phyloP scores from a whole-genome alignment of 2,329 filamentous ascomycete species.

The Scedosporium dehoogii region DNA sequence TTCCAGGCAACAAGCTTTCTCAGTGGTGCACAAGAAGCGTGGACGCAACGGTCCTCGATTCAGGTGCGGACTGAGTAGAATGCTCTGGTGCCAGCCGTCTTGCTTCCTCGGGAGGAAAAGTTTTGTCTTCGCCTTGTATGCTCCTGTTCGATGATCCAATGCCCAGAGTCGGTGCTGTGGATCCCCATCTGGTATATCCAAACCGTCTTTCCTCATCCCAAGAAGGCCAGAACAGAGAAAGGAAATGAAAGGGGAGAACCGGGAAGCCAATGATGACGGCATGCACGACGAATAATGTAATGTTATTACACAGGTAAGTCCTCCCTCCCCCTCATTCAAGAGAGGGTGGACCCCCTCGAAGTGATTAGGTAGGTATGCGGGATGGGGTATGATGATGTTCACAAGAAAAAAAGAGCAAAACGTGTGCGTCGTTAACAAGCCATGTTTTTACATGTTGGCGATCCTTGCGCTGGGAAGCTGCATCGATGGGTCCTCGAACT shows the following conservation, averaged over 20 bases:
- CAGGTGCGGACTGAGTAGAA: background rate
- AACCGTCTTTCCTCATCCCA: background rate
- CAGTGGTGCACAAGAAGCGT: background rate
- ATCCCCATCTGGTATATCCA: background rate
- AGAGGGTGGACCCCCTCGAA: background rate
- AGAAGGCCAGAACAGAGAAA: background rate
- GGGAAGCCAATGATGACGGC: background rate
- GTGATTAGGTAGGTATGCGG: background rate
- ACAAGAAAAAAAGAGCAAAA: background rate
- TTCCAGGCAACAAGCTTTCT: background rate
- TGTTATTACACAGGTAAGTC: background rate
- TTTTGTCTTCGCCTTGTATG: background rate
- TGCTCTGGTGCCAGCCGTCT: background rate
- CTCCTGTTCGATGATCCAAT: background rate
- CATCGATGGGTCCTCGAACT: conserved; percentile 47
- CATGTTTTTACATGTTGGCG: conserved; percentile 36
- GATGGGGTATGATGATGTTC: background rate
- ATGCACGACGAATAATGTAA: background rate
- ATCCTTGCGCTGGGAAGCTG: conserved; percentile 51
- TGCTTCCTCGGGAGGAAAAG: background rate
- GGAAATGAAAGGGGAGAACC: background rate
- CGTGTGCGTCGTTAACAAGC: background rate
- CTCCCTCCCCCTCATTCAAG: background rate
- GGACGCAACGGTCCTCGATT: background rate
- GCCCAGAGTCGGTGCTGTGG: background rate